A percentile compares a stretch with the other conserved stretches of the same genome.
Evolutionary conservation across 495 filamentous ascomycete species (phyloP).

Genomic region (Neurospora tetraspora): DNA sequence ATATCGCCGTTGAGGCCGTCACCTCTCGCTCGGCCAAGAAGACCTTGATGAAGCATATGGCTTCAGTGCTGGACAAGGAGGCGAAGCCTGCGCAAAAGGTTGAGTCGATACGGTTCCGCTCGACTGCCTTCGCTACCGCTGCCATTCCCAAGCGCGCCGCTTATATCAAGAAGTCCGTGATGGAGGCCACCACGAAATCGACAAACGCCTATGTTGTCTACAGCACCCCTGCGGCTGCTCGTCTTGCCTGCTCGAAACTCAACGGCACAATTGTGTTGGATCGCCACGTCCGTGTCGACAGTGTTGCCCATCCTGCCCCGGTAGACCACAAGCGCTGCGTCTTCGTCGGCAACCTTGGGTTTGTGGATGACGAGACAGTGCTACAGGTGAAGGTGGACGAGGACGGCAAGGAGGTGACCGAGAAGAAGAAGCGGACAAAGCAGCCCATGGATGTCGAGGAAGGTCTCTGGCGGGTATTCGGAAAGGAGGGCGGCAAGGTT

Average conservation of each 20-base stretch:
- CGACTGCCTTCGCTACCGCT: slow-evolving; percentile 65
- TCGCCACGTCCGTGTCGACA: slow-evolving; percentile 84
- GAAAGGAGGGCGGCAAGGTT: slow-evolving; percentile 61
- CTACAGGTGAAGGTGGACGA: slow-evolving; percentile 50
- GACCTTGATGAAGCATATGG: slow-evolving; percentile 56
- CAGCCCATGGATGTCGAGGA: slow-evolving; percentile 86
- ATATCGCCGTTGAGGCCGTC: slow-evolving; percentile 74
- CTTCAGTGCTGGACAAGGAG: slow-evolving; percentile 37
- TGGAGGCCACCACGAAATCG: slow-evolving; percentile 81
- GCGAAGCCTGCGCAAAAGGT: slow-evolving; percentile 53
- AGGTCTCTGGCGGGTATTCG: slow-evolving; percentile 85
- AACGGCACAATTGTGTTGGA: slow-evolving; percentile 80
- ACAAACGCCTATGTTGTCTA: slow-evolving; percentile 95
- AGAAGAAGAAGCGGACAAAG: slow-evolving; percentile 53
- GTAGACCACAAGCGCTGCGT: slow-evolving; percentile 82
- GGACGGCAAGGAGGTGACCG: slow-evolving; percentile 32
- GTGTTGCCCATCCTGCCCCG: slow-evolving; percentile 73
- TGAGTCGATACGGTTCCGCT: slow-evolving; percentile 87
- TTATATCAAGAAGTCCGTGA: slow-evolving; percentile 69
- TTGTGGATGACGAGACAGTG: slow-evolving; percentile 74
- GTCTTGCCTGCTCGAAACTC: slow-evolving; percentile 63
- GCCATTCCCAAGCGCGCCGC: slow-evolving; percentile 84
- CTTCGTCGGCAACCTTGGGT: slow-evolving; percentile 93
- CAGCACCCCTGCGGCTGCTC: slow-evolving; percentile 56
- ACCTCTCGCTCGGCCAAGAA: slow-evolving; percentile 73